Conservation (phyloP, 768 basidiomycete species). For the Russula foetens region DNA sequence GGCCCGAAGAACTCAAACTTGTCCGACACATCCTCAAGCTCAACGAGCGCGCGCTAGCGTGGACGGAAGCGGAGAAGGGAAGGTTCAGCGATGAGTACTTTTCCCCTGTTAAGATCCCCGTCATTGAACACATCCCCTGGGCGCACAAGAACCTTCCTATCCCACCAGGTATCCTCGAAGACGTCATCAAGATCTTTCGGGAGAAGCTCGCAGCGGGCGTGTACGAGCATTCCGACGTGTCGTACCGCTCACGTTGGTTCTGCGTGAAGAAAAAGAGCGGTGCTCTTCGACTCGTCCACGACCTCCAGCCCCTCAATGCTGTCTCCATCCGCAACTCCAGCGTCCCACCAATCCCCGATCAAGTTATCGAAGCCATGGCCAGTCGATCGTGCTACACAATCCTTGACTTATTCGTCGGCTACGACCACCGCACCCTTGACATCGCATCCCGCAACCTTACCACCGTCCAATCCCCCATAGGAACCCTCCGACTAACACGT, state of each 20-base stretch:
- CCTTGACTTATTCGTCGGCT: no score
- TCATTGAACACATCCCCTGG: no score
- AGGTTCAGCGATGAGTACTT: no score
- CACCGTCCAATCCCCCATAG: background rate
- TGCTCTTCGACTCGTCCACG: slow-evolving; percentile 20
- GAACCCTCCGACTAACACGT: slow-evolving; percentile 22
- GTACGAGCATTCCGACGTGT: slow-evolving; percentile 18
- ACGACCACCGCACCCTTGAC: slow-evolving; percentile 27
- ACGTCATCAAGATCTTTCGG: slow-evolving; percentile 30
- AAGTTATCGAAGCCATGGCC: slow-evolving; percentile 26
- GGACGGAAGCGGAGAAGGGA: no score
- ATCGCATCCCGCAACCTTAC: slow-evolving; percentile 23
- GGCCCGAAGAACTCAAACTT: no score
- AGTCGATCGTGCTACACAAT: no score
- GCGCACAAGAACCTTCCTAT: no score
- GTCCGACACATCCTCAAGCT: no score
- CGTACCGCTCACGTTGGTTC: background rate
- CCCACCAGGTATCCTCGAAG: slow-evolving; percentile 11
- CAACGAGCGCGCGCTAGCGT: no score
- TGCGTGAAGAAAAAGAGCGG: background rate
- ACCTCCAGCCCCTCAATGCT: slow-evolving; percentile 23
- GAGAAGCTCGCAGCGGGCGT: slow-evolving; percentile 33
- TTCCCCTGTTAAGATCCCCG: no score
- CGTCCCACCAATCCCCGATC: slow-evolving; percentile 19
- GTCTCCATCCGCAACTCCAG: slow-evolving; percentile 20